Percentiles rank a stretch among this genome's conserved stretches.
phyloP scores from a whole-genome alignment of 371 early-diverging fungal genomes.

The Lichtheimia ornata region DNA sequence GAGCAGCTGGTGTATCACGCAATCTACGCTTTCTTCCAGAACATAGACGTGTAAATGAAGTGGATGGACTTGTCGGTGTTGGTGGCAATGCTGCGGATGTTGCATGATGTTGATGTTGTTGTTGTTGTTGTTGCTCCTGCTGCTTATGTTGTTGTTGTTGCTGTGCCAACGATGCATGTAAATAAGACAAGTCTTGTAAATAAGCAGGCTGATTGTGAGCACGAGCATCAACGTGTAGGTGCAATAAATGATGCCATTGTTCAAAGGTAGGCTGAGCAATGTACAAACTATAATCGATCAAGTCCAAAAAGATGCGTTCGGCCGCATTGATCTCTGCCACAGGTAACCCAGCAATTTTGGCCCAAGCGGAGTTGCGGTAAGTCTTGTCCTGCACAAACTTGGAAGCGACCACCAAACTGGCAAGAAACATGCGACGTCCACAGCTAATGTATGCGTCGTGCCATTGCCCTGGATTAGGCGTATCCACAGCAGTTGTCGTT shows the following conservation, averaged over 20 bases:
- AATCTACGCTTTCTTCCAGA: slow-evolving; percentile 8
- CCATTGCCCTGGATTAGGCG: slow-evolving; percentile 8
- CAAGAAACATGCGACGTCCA: slow-evolving; percentile 81
- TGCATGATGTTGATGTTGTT: slow-evolving; percentile 2
- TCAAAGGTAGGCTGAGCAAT: slow-evolving; percentile 63
- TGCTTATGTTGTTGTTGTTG: slow-evolving; percentile 5
- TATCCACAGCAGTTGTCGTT: background rate
- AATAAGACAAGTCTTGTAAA: slow-evolving; percentile 13
- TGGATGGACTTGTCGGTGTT: slow-evolving; percentile 9
- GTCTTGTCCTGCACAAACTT: slow-evolving; percentile 81
- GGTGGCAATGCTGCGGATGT: background rate
- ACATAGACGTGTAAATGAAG: background rate
- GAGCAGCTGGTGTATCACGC: slow-evolving; percentile 1
- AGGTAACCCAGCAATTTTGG: slow-evolving; percentile 76
- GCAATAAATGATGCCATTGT: slow-evolving; percentile 42
- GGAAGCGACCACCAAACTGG: slow-evolving; percentile 74
- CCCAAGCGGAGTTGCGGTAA: slow-evolving; percentile 82
- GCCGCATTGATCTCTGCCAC: slow-evolving; percentile 72
- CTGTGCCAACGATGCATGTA: slow-evolving; percentile 8
- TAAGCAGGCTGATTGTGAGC: slow-evolving; percentile 12
- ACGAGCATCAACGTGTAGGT: slow-evolving; percentile 31
- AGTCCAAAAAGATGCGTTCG: slow-evolving; percentile 70
- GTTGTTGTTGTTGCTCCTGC: background rate
- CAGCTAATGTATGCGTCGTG: slow-evolving; percentile 52
- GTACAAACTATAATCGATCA: slow-evolving; percentile 75